Percentiles rank a stretch among this genome's conserved stretches.
Conservation (phyloP, 177 flowering plant species). For the Vitis hybrid region DNA sequence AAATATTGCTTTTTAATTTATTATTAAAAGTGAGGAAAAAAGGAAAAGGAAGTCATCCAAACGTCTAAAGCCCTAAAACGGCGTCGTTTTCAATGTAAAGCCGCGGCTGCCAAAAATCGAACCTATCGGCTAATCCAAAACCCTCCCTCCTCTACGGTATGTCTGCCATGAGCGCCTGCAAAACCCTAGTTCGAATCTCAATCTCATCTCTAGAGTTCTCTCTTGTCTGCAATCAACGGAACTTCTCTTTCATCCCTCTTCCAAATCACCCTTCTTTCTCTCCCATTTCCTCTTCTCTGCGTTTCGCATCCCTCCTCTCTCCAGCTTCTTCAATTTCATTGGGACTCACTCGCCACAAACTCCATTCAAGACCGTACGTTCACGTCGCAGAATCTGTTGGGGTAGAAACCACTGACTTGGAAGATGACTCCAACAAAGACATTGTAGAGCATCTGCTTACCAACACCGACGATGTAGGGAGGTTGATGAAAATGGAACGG, state of each 20-base stretch:
- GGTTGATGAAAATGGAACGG: constrained; percentile 82
- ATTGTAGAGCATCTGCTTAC: constrained; percentile 51
- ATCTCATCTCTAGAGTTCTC: constrained; percentile 20
- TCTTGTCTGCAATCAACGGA: constrained; percentile 25
- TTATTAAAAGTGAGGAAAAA: too few relatives aligned
- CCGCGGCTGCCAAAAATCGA: too few relatives aligned
- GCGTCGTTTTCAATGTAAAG: too few relatives aligned
- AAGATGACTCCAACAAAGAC: constrained; percentile 30
- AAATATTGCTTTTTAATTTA: too few relatives aligned
- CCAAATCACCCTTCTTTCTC: constrained; percentile 11
- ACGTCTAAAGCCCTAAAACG: too few relatives aligned
- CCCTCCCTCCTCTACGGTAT: constrained; percentile 21
- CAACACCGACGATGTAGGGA: constrained; percentile 35
- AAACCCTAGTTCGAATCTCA: constrained; percentile 42
- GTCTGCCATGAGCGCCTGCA: constrained; percentile 52
- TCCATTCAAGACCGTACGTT: constrained; percentile 17
- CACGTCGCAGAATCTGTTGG: constrained; percentile 19
- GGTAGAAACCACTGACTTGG: constrained; percentile 12
- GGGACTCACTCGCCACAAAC: background rate
- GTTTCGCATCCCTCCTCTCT: constrained; percentile 16
- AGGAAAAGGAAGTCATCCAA: too few relatives aligned
- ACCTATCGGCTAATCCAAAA: background rate
- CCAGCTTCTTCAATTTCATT: constrained; percentile 6
- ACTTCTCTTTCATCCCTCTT: constrained; percentile 6
- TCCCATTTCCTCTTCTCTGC: constrained; percentile 4